These are phyloP conservation scores for Hypoxylon rubiginosum DNA, from an alignment of 2,329 filamentous ascomycete genomes.

Conservation along the genomic window DNA sequence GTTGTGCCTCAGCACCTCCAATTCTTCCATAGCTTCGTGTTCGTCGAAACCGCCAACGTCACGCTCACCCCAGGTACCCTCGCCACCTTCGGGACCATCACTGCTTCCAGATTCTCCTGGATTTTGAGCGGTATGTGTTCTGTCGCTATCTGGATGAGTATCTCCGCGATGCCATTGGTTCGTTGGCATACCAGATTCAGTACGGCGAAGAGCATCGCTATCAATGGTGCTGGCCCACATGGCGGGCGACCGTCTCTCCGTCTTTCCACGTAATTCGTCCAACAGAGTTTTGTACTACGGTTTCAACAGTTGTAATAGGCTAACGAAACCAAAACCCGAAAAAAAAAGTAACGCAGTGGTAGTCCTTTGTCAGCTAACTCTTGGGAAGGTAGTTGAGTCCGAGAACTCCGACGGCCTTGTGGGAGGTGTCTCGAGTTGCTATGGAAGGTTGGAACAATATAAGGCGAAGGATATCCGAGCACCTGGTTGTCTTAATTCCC, in stretches of 20 bases:
- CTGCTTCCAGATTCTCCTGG: constrained; percentile 17
- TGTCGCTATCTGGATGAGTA: constrained; percentile 37
- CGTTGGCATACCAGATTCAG: constrained; percentile 49
- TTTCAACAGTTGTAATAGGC: not conserved
- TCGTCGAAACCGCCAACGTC: constrained; percentile 54
- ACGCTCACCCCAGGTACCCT: constrained; percentile 57
- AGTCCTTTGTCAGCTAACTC: not conserved
- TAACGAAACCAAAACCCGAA: not conserved
- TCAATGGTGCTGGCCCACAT: constrained; percentile 55
- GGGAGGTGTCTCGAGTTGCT: not conserved
- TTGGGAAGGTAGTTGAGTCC: not conserved
- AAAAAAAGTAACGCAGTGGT: not conserved
- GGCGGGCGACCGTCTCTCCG: not conserved
- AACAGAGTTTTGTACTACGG: constrained; percentile 2
- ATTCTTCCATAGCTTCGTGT: constrained; percentile 53
- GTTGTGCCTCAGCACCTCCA: constrained; percentile 54
- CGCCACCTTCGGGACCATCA: constrained; percentile 23
- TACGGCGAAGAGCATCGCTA: constrained; percentile 52
- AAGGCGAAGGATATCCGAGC: constrained; percentile 1
- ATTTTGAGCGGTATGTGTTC: constrained; percentile 17
- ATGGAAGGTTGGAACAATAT: constrained; percentile 6
- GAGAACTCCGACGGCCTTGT: not conserved
- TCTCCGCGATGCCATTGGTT: constrained; percentile 47
- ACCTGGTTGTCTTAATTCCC: not conserved
- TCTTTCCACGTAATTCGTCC: not conserved